Conservation (phyloP, 176 grass and related monocot species). For the Triticum dicoccoides region DNA sequence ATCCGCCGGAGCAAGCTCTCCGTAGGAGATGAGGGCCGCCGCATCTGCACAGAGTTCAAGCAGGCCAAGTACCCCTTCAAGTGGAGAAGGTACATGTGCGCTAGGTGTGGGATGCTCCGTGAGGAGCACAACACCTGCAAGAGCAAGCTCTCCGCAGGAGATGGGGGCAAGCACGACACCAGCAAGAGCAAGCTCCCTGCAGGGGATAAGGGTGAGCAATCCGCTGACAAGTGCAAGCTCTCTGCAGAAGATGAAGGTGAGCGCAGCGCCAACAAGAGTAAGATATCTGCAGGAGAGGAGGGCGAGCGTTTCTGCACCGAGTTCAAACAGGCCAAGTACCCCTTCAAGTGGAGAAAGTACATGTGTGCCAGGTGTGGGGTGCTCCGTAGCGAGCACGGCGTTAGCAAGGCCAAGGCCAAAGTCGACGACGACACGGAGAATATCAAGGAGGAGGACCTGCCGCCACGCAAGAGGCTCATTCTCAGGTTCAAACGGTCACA, state of each 20-base stretch:
- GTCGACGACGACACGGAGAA: neutral
- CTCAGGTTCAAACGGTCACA: neutral
- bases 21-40: neutral
- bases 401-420: neutral
- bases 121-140: neutral
- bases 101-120: neutral
- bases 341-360: conserved; percentile 20
- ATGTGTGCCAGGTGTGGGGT: neutral
- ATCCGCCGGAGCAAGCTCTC: neutral
- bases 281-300: neutral
- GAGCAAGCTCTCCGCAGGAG: neutral
- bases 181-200: neutral
- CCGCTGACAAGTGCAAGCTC: neutral
- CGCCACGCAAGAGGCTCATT: conserved; percentile 24
- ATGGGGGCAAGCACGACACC: neutral
- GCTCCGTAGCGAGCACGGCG: neutral
- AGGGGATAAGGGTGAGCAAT: neutral
- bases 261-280: neutral
- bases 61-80: neutral
- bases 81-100: conserved; percentile 17
- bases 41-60: neutral
- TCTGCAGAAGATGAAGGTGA: neutral
- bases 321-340: neutral
- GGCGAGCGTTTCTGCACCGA: neutral
- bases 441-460: conserved; percentile 24